Conservation (phyloP, 768 basidiomycete genomes). For the Trametes maxima region DNA sequence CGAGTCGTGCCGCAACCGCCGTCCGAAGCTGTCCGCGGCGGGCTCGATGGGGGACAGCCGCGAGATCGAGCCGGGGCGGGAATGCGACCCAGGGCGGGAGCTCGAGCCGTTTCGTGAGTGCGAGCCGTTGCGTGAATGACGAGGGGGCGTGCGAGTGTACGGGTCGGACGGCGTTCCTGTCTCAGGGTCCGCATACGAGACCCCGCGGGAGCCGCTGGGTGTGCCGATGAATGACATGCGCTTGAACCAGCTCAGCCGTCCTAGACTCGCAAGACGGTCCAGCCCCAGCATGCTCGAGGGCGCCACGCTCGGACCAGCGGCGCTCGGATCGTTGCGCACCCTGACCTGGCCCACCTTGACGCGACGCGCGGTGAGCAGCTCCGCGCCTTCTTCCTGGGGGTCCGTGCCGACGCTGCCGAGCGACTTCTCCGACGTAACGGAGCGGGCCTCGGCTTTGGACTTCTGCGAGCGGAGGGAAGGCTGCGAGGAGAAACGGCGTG, state of each 20-base stretch:
- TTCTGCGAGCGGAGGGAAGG: conserved; percentile 19
- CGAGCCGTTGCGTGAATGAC: conserved; percentile 28
- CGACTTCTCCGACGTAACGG: conserved; percentile 32
- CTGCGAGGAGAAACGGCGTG: conserved; percentile 15
- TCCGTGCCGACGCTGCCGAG: conserved; percentile 34
- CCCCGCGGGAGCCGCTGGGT: conserved; percentile 7
- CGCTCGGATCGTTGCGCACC: conserved; percentile 11
- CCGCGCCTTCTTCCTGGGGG: conserved; percentile 45
- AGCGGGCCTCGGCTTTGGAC: conserved; percentile 25
- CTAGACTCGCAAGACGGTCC: conserved; percentile 46
- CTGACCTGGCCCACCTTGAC: conserved; percentile 42
- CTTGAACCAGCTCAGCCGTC: conserved; percentile 64
- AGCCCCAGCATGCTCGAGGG: conserved; percentile 43
- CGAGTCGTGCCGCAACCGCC: conserved; percentile 14
- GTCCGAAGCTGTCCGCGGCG: conserved; percentile 10
- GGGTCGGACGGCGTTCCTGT: conserved; percentile 19
- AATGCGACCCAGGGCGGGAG: conserved; percentile 23
- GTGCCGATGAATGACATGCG: conserved; percentile 31
- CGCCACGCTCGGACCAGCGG: conserved; percentile 24
- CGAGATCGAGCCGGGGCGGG: conserved; percentile 22
- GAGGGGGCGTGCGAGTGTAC: conserved; percentile 33
- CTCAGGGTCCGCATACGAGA: not conserved
- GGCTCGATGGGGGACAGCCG: conserved; percentile 16
- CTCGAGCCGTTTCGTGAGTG: conserved; percentile 26
- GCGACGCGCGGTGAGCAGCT: conserved; percentile 53